Percentiles rank a stretch among this genome's conserved stretches.
These are phyloP conservation scores for Hymenoscyphus salicellus DNA, from an alignment of 2,329 filamentous ascomycete genomes.

Conservation along the genomic window DNA sequence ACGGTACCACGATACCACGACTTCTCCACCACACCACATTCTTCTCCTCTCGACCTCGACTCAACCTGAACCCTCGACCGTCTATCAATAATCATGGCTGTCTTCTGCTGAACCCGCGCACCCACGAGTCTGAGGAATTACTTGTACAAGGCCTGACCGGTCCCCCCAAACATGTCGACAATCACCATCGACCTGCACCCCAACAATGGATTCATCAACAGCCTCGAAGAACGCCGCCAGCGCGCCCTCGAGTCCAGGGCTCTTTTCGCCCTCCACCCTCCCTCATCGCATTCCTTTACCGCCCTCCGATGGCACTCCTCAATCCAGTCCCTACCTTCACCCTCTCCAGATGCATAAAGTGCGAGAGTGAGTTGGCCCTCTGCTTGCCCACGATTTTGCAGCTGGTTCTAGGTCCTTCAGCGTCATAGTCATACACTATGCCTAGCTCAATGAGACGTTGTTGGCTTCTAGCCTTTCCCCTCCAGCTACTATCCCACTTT, in stretches of 20 bases:
- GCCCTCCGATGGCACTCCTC: slow-evolving; percentile 49
- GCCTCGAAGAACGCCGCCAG: slow-evolving; percentile 42
- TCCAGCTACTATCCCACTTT: slow-evolving; percentile 1
- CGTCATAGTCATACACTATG: background rate
- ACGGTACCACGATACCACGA: background rate
- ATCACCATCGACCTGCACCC: slow-evolving; percentile 13
- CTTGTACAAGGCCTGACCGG: slow-evolving; percentile 30
- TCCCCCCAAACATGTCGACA: slow-evolving; percentile 25
- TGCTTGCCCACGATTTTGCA: background rate
- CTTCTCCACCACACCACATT: background rate
- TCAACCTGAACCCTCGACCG: slow-evolving; percentile 10
- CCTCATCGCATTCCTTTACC: slow-evolving; percentile 32
- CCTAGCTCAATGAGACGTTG: background rate
- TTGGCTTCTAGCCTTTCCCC: background rate
- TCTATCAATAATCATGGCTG: slow-evolving; percentile 7
- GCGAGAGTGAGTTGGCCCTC: slow-evolving; percentile 61
- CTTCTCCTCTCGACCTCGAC: slow-evolving; percentile 7
- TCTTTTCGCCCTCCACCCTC: slow-evolving; percentile 53
- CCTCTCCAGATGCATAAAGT: slow-evolving; percentile 71
- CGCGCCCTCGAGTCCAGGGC: slow-evolving; percentile 61
- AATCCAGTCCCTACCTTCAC: slow-evolving; percentile 63
- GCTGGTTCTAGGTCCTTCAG: background rate
- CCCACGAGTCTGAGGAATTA: background rate
- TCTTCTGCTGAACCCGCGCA: slow-evolving; percentile 10
- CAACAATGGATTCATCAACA: slow-evolving; percentile 35